Percentiles rank a stretch among this genome's conserved stretches.
These are phyloP conservation scores for Sporobolomyces phaffii DNA, from an alignment of 768 basidiomycete species.

Conservation along the genomic window DNA sequence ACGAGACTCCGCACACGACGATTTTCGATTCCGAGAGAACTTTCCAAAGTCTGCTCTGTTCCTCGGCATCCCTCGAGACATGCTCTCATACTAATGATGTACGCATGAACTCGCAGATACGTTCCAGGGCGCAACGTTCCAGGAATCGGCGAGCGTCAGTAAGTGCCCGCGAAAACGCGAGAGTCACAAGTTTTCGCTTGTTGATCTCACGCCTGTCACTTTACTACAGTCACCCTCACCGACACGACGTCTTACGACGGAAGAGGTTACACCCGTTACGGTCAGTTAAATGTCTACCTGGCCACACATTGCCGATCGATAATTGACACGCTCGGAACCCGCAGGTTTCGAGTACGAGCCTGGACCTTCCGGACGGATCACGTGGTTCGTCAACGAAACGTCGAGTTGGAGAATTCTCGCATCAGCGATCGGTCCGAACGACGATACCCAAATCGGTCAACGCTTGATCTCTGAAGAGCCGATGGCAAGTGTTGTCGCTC, in stretches of 20 bases:
- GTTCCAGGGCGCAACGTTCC: conserved; percentile 10
- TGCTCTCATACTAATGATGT: no score
- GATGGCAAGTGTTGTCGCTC: no score
- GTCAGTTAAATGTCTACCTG: conserved; percentile 14
- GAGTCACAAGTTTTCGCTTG: no score
- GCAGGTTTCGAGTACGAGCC: conserved; percentile 40
- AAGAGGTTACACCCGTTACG: conserved; percentile 9
- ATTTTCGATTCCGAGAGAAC: conserved; percentile 51
- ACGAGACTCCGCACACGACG: conserved; percentile 53
- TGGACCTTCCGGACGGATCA: conserved; percentile 61
- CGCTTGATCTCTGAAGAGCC: conserved; percentile 81
- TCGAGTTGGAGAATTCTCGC: conserved; percentile 67
- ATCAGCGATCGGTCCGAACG: conserved; percentile 61
- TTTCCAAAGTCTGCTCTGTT: conserved; percentile 14
- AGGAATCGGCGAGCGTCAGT: conserved; percentile 5
- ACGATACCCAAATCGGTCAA: conserved; percentile 55
- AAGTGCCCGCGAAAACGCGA: neutral
- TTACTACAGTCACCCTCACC: conserved; percentile 12
- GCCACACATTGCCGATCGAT: conserved; percentile 15
- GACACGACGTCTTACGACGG: conserved; percentile 26
- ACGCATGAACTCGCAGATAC: neutral
- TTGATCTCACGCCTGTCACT: no score
- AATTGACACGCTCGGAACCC: neutral
- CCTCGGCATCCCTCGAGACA: neutral
- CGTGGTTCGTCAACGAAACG: conserved; percentile 66